phyloP scores from a whole-genome alignment of 192 early-diverging fungal species.

The Chytriomyces confervae region DNA sequence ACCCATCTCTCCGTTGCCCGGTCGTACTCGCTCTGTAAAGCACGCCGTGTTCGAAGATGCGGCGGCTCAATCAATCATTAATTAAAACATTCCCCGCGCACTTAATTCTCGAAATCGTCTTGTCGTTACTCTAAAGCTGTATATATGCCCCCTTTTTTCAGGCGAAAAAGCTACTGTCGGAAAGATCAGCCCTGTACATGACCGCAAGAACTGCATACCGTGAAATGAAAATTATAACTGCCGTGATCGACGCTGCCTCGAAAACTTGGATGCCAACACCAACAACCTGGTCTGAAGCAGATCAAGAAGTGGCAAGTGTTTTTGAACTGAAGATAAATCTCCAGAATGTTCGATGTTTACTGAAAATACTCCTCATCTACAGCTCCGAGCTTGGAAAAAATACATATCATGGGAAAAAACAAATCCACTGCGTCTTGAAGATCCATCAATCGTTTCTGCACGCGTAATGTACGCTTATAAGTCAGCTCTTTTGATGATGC shows the following conservation, averaged over 20 bases:
- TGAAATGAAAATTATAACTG: slow-evolving; percentile 79
- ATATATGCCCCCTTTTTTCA: slow-evolving; percentile 17
- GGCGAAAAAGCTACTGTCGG: slow-evolving; percentile 90
- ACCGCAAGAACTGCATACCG: slow-evolving; percentile 85
- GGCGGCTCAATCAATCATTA: no score
- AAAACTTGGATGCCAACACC: slow-evolving; percentile 71
- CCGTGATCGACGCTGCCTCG: slow-evolving; percentile 70
- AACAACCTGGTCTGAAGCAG: slow-evolving; percentile 80
- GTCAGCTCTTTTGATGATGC: slow-evolving; percentile 80
- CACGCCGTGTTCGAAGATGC: neutral
- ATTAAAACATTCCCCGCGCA: neutral
- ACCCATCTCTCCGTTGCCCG: neutral
- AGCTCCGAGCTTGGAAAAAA: slow-evolving; percentile 73
- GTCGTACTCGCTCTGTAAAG: neutral
- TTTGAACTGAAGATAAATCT: slow-evolving; percentile 42
- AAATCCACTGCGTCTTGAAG: slow-evolving; percentile 85
- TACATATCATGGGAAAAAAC: slow-evolving; percentile 90
- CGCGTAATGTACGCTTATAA: slow-evolving; percentile 87
- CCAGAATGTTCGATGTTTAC: slow-evolving; percentile 1
- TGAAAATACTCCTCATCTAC: slow-evolving; percentile 4
- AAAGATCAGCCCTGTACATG: slow-evolving; percentile 90
- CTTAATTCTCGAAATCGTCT: no score
- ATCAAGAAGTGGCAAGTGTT: slow-evolving; percentile 57
- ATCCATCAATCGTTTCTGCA: slow-evolving; percentile 57
- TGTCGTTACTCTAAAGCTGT: no score